Conservation (phyloP, 1,139 yeast genomes). For the Hansenula sp. region DNA sequence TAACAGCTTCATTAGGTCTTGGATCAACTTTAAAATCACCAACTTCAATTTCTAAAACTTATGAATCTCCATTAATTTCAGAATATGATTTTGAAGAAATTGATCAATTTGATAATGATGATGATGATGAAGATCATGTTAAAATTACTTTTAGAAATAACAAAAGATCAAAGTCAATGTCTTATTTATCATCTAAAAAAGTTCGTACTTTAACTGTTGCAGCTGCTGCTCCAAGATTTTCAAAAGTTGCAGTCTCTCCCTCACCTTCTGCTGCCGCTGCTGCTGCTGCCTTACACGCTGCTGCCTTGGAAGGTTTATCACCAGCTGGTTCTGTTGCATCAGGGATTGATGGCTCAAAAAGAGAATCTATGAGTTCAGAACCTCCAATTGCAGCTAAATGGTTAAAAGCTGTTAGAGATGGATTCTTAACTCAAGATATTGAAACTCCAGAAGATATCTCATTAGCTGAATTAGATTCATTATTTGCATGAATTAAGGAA, state of each 20-base stretch:
- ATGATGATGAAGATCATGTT: constrained; percentile 39
- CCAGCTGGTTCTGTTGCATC: constrained; percentile 20
- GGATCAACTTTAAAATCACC: constrained; percentile 11
- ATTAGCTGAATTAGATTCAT: constrained; percentile 65
- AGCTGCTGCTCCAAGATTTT: constrained; percentile 79
- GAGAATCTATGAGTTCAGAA: constrained; percentile 15
- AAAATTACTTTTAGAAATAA: constrained; percentile 32
- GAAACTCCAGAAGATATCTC: constrained; percentile 75
- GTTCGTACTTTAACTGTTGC: constrained; percentile 63
- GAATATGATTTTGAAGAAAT: constrained; percentile 32
- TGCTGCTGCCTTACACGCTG: constrained; percentile 71
- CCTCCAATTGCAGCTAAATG: constrained; percentile 49
- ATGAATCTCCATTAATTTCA: constrained; percentile 14
- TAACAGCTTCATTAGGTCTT: constrained; percentile 53
- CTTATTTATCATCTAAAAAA: constrained; percentile 47
- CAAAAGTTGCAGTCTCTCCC: constrained; percentile 51
- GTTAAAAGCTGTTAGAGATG: constrained; percentile 68
- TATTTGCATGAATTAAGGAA: constrained; percentile 38
- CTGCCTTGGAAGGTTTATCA: constrained; percentile 40
- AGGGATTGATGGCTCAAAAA: constrained; percentile 10
- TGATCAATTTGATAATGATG: constrained; percentile 38
- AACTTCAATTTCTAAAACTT: constrained; percentile 5
- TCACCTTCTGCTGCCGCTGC: constrained; percentile 65
- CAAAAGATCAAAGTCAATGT: constrained; percentile 63
- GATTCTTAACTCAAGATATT: constrained; percentile 70